A percentile compares a stretch with the other conserved stretches of the same genome.
phyloP scores from a whole-genome alignment of 192 early-diverging fungal species.

The Backusella sp. region DNA sequence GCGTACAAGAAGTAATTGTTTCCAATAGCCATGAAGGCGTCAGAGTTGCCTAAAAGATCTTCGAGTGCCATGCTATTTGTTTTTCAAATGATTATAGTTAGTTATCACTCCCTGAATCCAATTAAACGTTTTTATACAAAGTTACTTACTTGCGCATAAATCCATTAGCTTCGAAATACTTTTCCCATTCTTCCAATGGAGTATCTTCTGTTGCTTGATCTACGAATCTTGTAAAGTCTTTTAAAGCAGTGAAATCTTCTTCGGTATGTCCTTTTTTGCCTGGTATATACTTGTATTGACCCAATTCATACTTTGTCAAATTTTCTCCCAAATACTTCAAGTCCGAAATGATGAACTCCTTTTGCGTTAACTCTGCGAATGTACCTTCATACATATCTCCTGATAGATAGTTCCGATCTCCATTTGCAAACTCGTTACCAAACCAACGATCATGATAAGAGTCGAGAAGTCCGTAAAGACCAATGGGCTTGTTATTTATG shows the following conservation, averaged over 20 bases:
- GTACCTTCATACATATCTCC: slow-evolving; percentile 14
- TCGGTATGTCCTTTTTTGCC: not conserved
- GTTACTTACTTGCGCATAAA: slow-evolving; percentile 13
- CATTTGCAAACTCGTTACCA: not conserved
- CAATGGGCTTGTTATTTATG: slow-evolving; percentile 7
- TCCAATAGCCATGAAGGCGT: not conserved
- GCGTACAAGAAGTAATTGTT: slow-evolving; percentile 15
- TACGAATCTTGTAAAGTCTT: slow-evolving; percentile 13
- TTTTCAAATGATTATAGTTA: not conserved
- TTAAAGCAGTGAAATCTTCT: not conserved
- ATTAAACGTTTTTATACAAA: not conserved
- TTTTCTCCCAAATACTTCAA: not conserved
- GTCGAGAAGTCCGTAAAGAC: slow-evolving; percentile 7
- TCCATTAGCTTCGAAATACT: not conserved
- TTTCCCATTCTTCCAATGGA: slow-evolving; percentile 9
- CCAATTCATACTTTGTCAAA: slow-evolving; percentile 3
- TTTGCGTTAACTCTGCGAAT: not conserved
- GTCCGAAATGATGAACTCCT: not conserved
- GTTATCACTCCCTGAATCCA: not conserved
- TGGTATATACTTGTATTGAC: slow-evolving; percentile 1
- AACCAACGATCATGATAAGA: slow-evolving; percentile 8
- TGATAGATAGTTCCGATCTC: not conserved
- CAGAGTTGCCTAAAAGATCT: slow-evolving; percentile 1
- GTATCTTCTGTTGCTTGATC: not conserved
- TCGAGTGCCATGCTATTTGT: slow-evolving; percentile 16